A percentile compares a stretch with the other conserved stretches of the same genome.
phyloP scores from a whole-genome alignment of 2,329 filamentous ascomycete species.

The Calonectria montana region DNA sequence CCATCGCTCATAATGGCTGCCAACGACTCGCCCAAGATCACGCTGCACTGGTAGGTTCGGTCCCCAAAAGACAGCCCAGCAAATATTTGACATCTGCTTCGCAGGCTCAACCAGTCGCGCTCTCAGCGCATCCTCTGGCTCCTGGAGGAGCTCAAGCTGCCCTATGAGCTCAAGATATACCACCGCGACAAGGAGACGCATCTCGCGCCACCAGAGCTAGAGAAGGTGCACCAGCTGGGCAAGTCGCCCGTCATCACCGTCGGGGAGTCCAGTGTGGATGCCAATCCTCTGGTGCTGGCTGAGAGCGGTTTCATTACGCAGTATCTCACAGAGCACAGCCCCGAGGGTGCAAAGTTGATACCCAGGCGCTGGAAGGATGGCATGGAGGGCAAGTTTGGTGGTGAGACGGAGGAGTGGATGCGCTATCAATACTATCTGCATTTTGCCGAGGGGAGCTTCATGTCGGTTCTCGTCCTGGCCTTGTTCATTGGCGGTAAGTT shows the following conservation, averaged over 20 bases:
- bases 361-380: constrained; percentile 67
- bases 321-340: constrained; percentile 79
- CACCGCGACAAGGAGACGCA: constrained; percentile 72
- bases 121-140: constrained; percentile 88
- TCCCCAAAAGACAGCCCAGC: neutral
- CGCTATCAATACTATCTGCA: constrained; percentile 79
- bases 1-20: constrained; percentile 35
- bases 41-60: constrained; percentile 69
- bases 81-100: constrained; percentile 2
- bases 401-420: constrained; percentile 71
- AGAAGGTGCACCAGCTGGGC: constrained; percentile 84
- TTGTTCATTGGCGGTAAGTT: constrained; percentile 67
- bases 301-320: constrained; percentile 86
- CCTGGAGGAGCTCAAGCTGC: constrained; percentile 82
- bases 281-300: constrained; percentile 73
- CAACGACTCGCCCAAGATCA: constrained; percentile 63
- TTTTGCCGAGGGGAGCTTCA: constrained; percentile 86
- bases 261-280: constrained; percentile 50
- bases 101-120: constrained; percentile 86
- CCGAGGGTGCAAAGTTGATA: constrained; percentile 57
- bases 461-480: constrained; percentile 74
- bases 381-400: constrained; percentile 66
- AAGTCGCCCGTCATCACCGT: constrained; percentile 86
- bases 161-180: constrained; percentile 84
- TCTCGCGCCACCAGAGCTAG: constrained; percentile 81